Evolutionary conservation across 2,329 filamentous ascomycete genomes (phyloP), one percentile per base, ranked within the genome.

Genomic region (Escovopsis sp.): DNA sequence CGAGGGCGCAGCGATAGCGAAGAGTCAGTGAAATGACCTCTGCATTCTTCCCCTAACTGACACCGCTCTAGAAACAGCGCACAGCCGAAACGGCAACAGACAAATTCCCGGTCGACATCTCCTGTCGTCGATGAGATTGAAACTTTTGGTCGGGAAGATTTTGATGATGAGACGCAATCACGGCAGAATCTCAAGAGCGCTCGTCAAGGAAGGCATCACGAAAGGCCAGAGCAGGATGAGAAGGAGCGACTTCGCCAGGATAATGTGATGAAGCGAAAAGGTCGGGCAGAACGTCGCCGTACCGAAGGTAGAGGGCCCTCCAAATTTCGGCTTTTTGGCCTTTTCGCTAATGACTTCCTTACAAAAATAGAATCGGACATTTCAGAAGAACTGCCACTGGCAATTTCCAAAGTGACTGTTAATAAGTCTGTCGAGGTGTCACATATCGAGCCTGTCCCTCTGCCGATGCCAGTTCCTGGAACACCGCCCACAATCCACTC

Each of bases 1-100:
- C 70, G 90, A 49, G 79, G 77, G 41, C 74, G 88, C 42, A 93
- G 90, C 49, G 85, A 90, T 41, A 94, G 85, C 51, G 86, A 94
- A 70, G 84, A 93, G 88, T 96, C 68, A 59, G 85, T 74, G 21
- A 32, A 6, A 9, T 18, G n/a, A 19, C 17, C n/a, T 9, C 14
- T 11, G 7, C 21, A 18, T 31, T 25, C n/a, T 34, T 27, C 34
- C 25, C 21, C n/a, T n/a, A n/a, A 26, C 17, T 10, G 4, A 27
- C n/a, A n/a, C 13, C 15, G 34, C 34, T 44, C 41, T 48, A 93
- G 85, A 46, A 78, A 78, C 52, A 75, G 72, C 39, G 70, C 77
- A 43, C 72, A 66, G 41, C 59, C 72, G 33, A 96, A 96, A 61
- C 72, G 88, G 45, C 86, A 85, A 54, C 76, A 88, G 36, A 94